A percentile compares a stretch with the other conserved stretches of the same genome.
Conservation (phyloP, 768 basidiomycete genomes). For the Mycena sanguinolenta region DNA sequence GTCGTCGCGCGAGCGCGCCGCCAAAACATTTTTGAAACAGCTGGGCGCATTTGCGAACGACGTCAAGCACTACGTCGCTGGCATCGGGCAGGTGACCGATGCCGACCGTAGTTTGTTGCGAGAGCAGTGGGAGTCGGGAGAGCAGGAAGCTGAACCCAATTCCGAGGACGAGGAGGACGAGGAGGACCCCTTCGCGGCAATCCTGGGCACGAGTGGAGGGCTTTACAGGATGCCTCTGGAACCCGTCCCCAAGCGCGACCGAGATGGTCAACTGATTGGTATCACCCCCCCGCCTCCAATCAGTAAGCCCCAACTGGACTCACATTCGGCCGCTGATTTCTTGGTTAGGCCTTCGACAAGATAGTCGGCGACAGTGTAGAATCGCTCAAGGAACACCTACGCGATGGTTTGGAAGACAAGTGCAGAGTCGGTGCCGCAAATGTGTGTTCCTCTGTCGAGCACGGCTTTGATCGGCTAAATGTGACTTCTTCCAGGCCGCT, state of each 20-base stretch:
- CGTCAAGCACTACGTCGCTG: conserved; percentile 62
- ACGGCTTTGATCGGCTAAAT: neutral
- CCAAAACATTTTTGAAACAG: conserved; percentile 59
- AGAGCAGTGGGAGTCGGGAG: conserved; percentile 64
- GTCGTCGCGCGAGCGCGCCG: conserved; percentile 63
- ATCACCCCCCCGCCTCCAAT: conserved; percentile 60
- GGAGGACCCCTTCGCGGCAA: conserved; percentile 50
- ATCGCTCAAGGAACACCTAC: conserved; percentile 62
- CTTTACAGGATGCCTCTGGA: conserved; percentile 52
- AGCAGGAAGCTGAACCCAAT: conserved; percentile 37
- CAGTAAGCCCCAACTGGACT: conserved; percentile 44
- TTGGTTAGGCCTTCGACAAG: conserved; percentile 59
- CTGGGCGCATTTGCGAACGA: conserved; percentile 63
- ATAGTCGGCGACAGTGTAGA: conserved; percentile 60
- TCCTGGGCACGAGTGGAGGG: conserved; percentile 46
- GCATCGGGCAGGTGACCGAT: conserved; percentile 65
- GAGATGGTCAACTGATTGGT: conserved; percentile 57
- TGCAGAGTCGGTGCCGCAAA: conserved; percentile 64
- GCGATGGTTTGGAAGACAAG: conserved; percentile 70
- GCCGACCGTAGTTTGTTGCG: conserved; percentile 65
- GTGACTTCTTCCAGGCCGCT: conserved; percentile 49
- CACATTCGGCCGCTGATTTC: neutral
- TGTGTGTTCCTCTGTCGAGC: conserved; percentile 47
- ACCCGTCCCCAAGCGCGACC: conserved; percentile 56
- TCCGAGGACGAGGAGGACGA: conserved; percentile 21